Conservation (phyloP, 495 filamentous ascomycete species). For the Niebla homalea region DNA sequence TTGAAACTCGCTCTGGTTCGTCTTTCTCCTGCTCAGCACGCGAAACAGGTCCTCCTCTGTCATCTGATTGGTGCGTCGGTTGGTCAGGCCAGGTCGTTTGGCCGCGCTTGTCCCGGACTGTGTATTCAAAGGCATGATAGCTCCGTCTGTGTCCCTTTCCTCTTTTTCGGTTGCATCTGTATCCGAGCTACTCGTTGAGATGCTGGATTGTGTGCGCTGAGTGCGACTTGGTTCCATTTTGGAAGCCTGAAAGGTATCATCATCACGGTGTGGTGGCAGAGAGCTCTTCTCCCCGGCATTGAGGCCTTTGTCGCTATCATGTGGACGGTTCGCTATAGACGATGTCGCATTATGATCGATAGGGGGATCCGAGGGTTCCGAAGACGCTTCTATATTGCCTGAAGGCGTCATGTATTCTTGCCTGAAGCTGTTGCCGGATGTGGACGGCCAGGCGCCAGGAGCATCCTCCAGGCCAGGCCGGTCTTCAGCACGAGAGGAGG, state of each 20-base stretch:
- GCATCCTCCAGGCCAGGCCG: background rate
- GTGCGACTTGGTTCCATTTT: no score
- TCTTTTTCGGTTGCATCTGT: slow-evolving; percentile 1
- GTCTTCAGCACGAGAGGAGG: background rate
- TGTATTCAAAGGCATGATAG: slow-evolving; percentile 12
- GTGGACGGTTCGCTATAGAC: no score
- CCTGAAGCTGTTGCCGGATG: slow-evolving; percentile 13
- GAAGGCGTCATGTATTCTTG: slow-evolving; percentile 6
- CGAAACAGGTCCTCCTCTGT: slow-evolving; percentile 40
- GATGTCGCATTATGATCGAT: no score
- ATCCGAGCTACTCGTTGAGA: background rate
- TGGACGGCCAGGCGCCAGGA: slow-evolving; percentile 10
- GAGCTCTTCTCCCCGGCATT: no score
- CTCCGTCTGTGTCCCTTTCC: background rate
- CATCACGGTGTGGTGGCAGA: no score
- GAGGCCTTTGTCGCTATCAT: no score
- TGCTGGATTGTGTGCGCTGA: no score
- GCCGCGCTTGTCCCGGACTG: background rate
- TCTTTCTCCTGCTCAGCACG: slow-evolving; percentile 38
- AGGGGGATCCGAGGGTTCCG: no score
- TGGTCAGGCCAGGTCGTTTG: background rate
- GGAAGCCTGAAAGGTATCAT: no score
- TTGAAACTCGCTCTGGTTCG: slow-evolving; percentile 12
- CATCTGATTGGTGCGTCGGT: slow-evolving; percentile 2
- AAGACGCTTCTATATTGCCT: no score